phyloP scores from a whole-genome alignment of 441 rosid species.

The Bruguiera hainesii region DNA sequence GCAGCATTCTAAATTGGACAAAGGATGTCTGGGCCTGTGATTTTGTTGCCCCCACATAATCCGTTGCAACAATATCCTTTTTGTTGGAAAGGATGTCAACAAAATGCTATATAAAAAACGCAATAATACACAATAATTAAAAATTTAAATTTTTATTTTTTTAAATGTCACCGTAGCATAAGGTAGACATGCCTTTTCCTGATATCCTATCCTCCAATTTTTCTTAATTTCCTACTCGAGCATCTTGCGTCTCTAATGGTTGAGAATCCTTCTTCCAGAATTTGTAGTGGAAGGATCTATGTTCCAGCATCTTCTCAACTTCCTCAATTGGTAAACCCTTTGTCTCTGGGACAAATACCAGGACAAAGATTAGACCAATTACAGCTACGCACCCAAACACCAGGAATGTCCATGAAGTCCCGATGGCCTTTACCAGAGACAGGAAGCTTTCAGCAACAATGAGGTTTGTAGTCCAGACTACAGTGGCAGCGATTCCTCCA shows the following conservation, averaged over 20 bases:
- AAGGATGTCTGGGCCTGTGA: too few relatives aligned
- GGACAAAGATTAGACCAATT: conserved; percentile 51
- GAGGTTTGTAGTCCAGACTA: conserved; percentile 73
- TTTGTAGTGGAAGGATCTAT: conserved; percentile 44
- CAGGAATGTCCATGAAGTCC: conserved; percentile 66
- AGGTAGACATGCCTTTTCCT: too few relatives aligned
- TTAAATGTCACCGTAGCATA: too few relatives aligned
- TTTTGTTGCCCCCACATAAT: too few relatives aligned
- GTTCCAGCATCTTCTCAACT: conserved; percentile 65
- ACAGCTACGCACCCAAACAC: conserved; percentile 56
- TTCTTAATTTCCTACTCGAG: conserved; percentile 11
- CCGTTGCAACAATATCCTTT: too few relatives aligned
- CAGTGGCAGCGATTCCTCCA: conserved; percentile 80
- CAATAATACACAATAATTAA: too few relatives aligned
- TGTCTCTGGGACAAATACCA: conserved; percentile 65
- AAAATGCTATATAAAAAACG: too few relatives aligned
- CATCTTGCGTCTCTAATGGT: conserved; percentile 29
- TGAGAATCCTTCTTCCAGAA: conserved; percentile 50
- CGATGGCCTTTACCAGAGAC: conserved; percentile 51
- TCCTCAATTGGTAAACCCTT: conserved; percentile 77
- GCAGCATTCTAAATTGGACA: too few relatives aligned
- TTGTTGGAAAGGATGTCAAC: too few relatives aligned
- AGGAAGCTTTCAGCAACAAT: conserved; percentile 68
- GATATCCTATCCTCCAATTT: too few relatives aligned
- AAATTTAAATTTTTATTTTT: too few relatives aligned